Evolutionary conservation across 164 flowering plant genomes (phyloP).

Genomic region (Hamamelis virginiana): DNA sequence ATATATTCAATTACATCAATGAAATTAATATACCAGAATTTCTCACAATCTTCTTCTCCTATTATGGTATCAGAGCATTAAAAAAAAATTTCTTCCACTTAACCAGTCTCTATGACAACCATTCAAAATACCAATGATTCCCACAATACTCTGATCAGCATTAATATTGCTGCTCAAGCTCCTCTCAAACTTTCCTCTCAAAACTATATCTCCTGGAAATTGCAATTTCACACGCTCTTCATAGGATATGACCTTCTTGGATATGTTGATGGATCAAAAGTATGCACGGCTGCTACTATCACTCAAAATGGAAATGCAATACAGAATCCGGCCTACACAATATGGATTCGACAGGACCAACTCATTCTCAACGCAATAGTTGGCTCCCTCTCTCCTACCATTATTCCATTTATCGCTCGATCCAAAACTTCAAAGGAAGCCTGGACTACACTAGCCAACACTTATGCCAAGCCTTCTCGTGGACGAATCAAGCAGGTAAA

Average conservation of each 20-base stretch:
- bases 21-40: too few relatives aligned
- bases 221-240: not conserved
- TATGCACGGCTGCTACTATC: not conserved
- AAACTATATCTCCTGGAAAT: too few relatives aligned
- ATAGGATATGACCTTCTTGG: not conserved
- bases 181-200: not conserved
- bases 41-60: too few relatives aligned
- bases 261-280: not conserved
- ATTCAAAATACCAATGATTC: too few relatives aligned
- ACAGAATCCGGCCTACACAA: not conserved
- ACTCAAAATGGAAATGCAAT: not conserved
- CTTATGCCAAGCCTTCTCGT: not conserved
- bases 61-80: too few relatives aligned
- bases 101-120: too few relatives aligned
- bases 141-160: too few relatives aligned
- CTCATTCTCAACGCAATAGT: not conserved
- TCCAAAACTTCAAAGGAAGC: not conserved
- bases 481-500: not conserved
- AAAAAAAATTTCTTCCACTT: too few relatives aligned
- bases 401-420: not conserved
- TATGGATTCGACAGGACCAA: not conserved
- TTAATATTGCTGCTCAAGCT: not conserved
- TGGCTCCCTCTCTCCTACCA: not conserved
- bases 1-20: too few relatives aligned
- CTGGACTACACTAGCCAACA: constrained; percentile 1